Evolutionary conservation across 2,329 filamentous ascomycete genomes (phyloP), one percentile per base, ranked within the genome.

Genomic region (Bipolaris bicolor): DNA sequence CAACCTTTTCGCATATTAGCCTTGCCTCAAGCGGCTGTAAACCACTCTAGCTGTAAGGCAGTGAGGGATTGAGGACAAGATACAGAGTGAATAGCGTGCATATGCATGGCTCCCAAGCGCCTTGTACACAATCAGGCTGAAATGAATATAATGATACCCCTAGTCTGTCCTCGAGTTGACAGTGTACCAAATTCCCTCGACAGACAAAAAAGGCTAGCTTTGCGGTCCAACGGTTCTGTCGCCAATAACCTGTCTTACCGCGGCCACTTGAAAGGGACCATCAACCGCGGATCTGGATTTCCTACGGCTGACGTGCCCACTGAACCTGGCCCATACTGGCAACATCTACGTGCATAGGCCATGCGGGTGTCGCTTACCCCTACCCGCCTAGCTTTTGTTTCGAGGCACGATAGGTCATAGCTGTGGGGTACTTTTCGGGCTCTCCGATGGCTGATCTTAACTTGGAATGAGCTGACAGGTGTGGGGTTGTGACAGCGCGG

Each of bases 251-350:
- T 20, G 31, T 31, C 9, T 43, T 7, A 15, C 16, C 26, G 31
- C 36, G 34, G 50, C 31, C 40, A 31, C 16, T 48, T 20, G 29
- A 33, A 44, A 40, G 46, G 39, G 29, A 29, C 54, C 31, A 44
- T 44, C 37, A 34, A 41, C 54, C 44, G 49, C 49, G 49, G 54
- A 47, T 39, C 44, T 52, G 49, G 44, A 33, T 48, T 41, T 57
- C 44, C 43, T 33, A 57, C 54, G 44, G 52, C 54, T 57, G 49
- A 57, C 49, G 49, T 57, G 31, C 54, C 43, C 43, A 26, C 16
- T 22, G 9, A 31, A 26, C 18, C 31, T 49, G 24, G 37, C 36
- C 49, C 24, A 44, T 37, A 6, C 39, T 53, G 22, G 43, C 41
- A 22, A 48, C 39, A 24, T 18, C 50, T 31, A 53, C 20, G 37